These are phyloP conservation scores for Nemania diffusa DNA, from an alignment of 2,329 filamentous ascomycete species.

Conservation along the genomic window DNA sequence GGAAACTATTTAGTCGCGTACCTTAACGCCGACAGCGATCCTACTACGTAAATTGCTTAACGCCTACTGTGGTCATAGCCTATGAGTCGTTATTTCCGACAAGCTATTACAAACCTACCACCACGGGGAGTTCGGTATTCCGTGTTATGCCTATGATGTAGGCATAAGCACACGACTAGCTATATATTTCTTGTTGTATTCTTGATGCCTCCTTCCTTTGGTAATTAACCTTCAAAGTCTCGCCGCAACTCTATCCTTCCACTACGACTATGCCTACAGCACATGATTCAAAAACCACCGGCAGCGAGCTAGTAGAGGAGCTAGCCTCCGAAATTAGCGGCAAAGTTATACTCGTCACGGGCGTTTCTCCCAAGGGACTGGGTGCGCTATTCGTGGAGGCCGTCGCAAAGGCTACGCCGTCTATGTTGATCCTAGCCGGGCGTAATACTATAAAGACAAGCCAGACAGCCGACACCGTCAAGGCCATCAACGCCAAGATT, in stretches of 20 bases:
- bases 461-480: slow-evolving; percentile 49
- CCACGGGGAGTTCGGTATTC: too few relatives aligned
- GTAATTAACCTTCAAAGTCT: neutral
- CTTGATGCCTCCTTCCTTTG: neutral
- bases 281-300: neutral
- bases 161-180: too few relatives aligned
- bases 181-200: too few relatives aligned
- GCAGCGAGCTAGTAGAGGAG: neutral
- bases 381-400: slow-evolving; percentile 56
- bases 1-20: too few relatives aligned
- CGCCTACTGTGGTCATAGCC: too few relatives aligned
- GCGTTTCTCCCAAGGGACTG: neutral
- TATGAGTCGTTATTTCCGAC: too few relatives aligned
- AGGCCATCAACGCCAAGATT: slow-evolving; percentile 50
- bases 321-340: neutral
- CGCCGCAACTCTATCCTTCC: neutral
- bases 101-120: too few relatives aligned
- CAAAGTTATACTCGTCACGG: neutral
- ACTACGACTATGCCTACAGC: neutral
- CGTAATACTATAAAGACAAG: slow-evolving; percentile 56
- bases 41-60: too few relatives aligned
- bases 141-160: too few relatives aligned
- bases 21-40: too few relatives aligned
- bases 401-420: slow-evolving; percentile 54
- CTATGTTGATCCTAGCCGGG: slow-evolving; percentile 58